A percentile compares a stretch with the other conserved stretches of the same genome.
Evolutionary conservation across 306 rosid genomes (phyloP).

Genomic region (Arachis stenosperma): DNA sequence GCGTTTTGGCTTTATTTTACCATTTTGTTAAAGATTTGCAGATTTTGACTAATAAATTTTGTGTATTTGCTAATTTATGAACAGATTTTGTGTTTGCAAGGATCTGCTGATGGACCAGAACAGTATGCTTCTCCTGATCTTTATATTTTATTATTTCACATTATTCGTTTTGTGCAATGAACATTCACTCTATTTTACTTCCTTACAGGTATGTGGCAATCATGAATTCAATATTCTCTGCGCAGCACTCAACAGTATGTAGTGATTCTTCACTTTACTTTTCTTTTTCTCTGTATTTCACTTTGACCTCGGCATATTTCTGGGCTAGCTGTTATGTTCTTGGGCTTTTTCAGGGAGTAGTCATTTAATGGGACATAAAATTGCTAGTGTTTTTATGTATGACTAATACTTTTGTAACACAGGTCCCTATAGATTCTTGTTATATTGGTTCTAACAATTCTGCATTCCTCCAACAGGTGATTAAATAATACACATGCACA

Average conservation of each 20-base stretch:
- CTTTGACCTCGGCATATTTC: slow-evolving; percentile 19
- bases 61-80: slow-evolving; percentile 41
- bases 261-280: slow-evolving; percentile 17
- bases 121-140: slow-evolving; percentile 59
- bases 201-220: slow-evolving; percentile 90
- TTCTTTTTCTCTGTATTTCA: slow-evolving; percentile 8
- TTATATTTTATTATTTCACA: slow-evolving; percentile 25
- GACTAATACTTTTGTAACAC: slow-evolving; percentile 38
- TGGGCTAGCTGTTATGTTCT: slow-evolving; percentile 21
- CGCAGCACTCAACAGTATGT: slow-evolving; percentile 78
- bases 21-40: background rate
- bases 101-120: slow-evolving; percentile 94
- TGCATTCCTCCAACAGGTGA: slow-evolving; percentile 98
- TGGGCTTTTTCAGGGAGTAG: slow-evolving; percentile 16
- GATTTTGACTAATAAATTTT: slow-evolving; percentile 27
- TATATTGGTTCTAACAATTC: slow-evolving; percentile 82
- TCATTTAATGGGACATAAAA: background rate
- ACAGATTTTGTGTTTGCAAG: slow-evolving; percentile 94
- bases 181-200: slow-evolving; percentile 28
- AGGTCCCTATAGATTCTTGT: slow-evolving; percentile 97
- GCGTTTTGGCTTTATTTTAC: background rate
- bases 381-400: slow-evolving; percentile 21
- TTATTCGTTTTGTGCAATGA: slow-evolving; percentile 36
- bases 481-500: background rate
- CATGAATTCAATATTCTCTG: slow-evolving; percentile 96